phyloP scores from a whole-genome alignment of 768 basidiomycete genomes.

The Suillus discolor region DNA sequence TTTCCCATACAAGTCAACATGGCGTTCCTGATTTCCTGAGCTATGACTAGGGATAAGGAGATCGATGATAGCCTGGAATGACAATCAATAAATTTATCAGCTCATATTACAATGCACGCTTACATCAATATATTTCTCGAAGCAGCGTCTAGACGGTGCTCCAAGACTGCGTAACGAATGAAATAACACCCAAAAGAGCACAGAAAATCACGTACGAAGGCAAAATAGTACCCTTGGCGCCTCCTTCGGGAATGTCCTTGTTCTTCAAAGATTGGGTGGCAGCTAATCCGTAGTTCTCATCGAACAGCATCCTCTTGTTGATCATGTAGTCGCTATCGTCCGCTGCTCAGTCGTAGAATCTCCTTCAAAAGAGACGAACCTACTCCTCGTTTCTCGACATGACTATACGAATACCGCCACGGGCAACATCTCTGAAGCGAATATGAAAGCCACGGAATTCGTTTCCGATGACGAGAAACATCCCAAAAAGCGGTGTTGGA shows the following conservation, averaged over 20 bases:
- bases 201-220: slow-evolving; percentile 64
- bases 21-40: slow-evolving; percentile 93
- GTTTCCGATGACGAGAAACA: slow-evolving; percentile 93
- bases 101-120: slow-evolving; percentile 22
- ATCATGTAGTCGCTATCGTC: slow-evolving; percentile 83
- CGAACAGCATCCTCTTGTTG: slow-evolving; percentile 93
- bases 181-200: not conserved
- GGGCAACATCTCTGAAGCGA: slow-evolving; percentile 94
- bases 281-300: slow-evolving; percentile 96
- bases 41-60: slow-evolving; percentile 95
- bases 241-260: slow-evolving; percentile 97
- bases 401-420: slow-evolving; percentile 96
- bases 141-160: slow-evolving; percentile 83
- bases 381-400: slow-evolving; percentile 93
- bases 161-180: slow-evolving; percentile 56
- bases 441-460: slow-evolving; percentile 95
- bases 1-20: slow-evolving; percentile 88
- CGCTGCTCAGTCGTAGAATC: not conserved
- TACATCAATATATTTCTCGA: slow-evolving; percentile 98
- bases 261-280: slow-evolving; percentile 95
- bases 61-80: slow-evolving; percentile 78
- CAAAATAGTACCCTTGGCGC: slow-evolving; percentile 95
- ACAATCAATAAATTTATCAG: slow-evolving; percentile 14
- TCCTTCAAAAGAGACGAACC: slow-evolving; percentile 18
- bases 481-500: slow-evolving; percentile 89